Evolutionary conservation across 805 yeast genomes (phyloP), one percentile per base, ranked within the genome.

Genomic region (Saccharomycopsis sp.): DNA sequence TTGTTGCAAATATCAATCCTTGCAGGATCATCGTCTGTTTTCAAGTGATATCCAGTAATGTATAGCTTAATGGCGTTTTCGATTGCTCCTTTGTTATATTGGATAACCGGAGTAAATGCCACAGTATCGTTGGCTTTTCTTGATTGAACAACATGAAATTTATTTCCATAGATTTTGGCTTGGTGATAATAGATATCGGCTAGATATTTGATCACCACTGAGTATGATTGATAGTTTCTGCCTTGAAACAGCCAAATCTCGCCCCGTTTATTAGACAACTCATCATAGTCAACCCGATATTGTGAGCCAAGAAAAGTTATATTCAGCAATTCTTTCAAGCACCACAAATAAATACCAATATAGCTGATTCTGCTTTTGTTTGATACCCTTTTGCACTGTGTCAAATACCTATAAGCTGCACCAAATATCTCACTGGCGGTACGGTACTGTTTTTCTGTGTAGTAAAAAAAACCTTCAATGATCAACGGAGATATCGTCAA

Each of bases 21-120:
- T 0, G 66, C 56, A 0, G 78, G 73, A 63, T 79, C 80, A 57
- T 77, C 81, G 1, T 62, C 57, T 1, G 68, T 61, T 57, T 66
- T 70, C 50, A 64, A 55, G 3, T 20, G 16, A 20, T 44, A 46
- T 44, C 46, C 58, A 1, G 47, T 46, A 16, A 51, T 16, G 34
- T 24, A 48, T 48, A 52, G 18, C 16, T 52, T 34, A 24, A 23
- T 52, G n/a, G 48, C 48, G 18, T 44, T n/a, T 7, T 44, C 48
- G 4, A 44, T 12, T 44, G 21, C 21, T 44, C 21, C 48, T 12
- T 44, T 44, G 16, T 44, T 44, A 44, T 44, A 44, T 12, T 44
- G 48, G 7, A 44, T 44, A 12, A 44, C 48, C 7, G 48, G 48
- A 44, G 48, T 44, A 12, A 44, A 44, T 12, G 8, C 48, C 7